Base-by-base conservation (phyloP, 2,329 filamentous ascomycete species). In the Incumbomyces lentus region DNA sequence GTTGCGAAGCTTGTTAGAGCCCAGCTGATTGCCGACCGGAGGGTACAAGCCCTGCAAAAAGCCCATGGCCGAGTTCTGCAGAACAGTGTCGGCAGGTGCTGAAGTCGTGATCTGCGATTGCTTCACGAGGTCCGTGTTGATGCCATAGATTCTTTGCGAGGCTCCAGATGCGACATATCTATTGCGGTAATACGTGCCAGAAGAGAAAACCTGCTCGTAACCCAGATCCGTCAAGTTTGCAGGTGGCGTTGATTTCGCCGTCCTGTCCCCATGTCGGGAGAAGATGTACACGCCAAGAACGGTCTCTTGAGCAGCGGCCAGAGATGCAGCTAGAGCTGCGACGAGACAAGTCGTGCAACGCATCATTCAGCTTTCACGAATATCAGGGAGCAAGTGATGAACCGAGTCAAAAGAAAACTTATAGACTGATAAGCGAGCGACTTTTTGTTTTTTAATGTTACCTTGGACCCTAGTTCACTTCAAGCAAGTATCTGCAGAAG, bases 1-100 rank as follows among this genome's bases (percentile, higher is more conserved):
- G 63, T 94, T 88, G 57, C 77, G 78, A 34, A 95, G 75, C 2
- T 70, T 78, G 65, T 85, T 73, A 31, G 72, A 66, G 8, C 73
- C 71, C 1, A 68, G 60, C 5, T 65, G 60, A 2, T 56, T 59
- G 47, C 79, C 79, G 1, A 81, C 78, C 1, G 89, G 86, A 8
- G 89, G 89, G 62, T 95, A 95, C 16, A 95, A 72, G 26, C 81
- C 87, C 67, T 95, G 89, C 26, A 90, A 68, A 26, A 94, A 95
- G 29, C 78, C 84, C 38, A 76, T 72, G 49, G 86, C 86, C 2
- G 86, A 90, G 66, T 78, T 84, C 62, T 89, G 82, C 26, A 95
- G 75, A 14, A 95, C 86, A 36, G 73, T 74, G 64, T 94, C 84
- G 46, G 76, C 67, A 0, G 89, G 86, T 0, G 87, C 76, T 12